Evolutionary conservation across 805 yeast species (phyloP), one percentile per base, ranked within the genome.

Genomic region (Yarrowia sp.): DNA sequence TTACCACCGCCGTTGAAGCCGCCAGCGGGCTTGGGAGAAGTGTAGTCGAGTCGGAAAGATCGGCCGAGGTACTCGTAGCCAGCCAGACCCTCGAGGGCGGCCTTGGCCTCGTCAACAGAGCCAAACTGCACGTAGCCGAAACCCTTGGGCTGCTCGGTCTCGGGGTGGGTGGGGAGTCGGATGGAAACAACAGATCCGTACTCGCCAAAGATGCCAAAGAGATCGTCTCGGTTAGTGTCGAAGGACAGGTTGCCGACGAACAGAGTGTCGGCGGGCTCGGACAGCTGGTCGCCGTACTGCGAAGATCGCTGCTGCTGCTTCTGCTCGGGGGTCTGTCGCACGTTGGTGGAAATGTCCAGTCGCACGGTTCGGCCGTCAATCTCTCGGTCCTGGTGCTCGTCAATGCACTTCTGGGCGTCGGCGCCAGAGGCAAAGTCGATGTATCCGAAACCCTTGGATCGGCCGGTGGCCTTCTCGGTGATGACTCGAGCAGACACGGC

Each of bases 141-240:
- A 74, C 99, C 99, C 87, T 95, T 95, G 80, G 97, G 96, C 83
- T 94, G 97, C 80, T 92, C 96, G 72, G 98, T 93, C 80, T 94
- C 98, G 76, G 97, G 98, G 83, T 95, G 96, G 52, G 98, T 94
- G 80, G 99, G 99, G 73, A 95, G 83, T 84, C 99, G 89, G 74
- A 92, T 93, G 71, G 96, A 91, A 68, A 92, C 81, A 70, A 95
- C 91, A 70, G 85, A 84, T 78, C 97, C 98, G 79, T 85, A 84
- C 76, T 85, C 86, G 73, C 89, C 86, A 76, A 95, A 95, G 49
- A 86, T 78, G 74, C 85, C 87, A 79, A 83, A 88, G 73, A 95
- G 83, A 70, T 81, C 81, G 79, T 93, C 97, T 81, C 92, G 89
- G 80, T 87, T 86, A 73, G 91, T 91, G 75, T 89, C 85, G 88